phyloP scores from a whole-genome alignment of 768 basidiomycete genomes.

The Galerina marginata region DNA sequence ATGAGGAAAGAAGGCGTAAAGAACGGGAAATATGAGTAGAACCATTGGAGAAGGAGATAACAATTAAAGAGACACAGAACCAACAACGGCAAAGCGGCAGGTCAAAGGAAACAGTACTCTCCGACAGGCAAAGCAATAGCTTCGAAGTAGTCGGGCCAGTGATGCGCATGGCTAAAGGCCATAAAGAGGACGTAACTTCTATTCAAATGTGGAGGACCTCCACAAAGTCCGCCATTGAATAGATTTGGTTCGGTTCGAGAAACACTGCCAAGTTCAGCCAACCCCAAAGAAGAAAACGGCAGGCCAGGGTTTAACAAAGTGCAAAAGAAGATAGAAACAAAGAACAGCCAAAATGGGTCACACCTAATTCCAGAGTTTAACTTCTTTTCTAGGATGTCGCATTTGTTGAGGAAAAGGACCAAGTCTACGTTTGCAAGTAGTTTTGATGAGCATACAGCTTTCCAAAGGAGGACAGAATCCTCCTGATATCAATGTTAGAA shows the following conservation, averaged over 20 bases:
- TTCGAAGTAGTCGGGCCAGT: too few relatives aligned
- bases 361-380: conserved; percentile 61
- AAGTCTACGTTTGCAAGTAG: conserved; percentile 80
- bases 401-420: conserved; percentile 88
- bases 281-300: not conserved
- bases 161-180: not conserved
- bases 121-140: too few relatives aligned
- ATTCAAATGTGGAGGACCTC: not conserved
- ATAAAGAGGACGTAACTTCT: too few relatives aligned
- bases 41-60: not conserved
- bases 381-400: conserved; percentile 80
- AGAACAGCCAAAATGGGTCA: conserved; percentile 17
- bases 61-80: too few relatives aligned
- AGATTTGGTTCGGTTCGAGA: not conserved
- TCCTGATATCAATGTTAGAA: conserved; percentile 47
- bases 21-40: not conserved
- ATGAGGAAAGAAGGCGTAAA: conserved; percentile 1
- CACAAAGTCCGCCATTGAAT: conserved; percentile 8
- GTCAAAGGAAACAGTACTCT: too few relatives aligned
- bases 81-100: too few relatives aligned
- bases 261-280: not conserved
- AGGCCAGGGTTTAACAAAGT: not conserved
- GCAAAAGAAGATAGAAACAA: conserved; percentile 2
- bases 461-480: conserved; percentile 91
- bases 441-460: conserved; percentile 83